Percentiles rank a stretch among this genome's conserved stretches.
Conservation (phyloP, 2,329 filamentous ascomycete species). For the Didymella arachidicola region DNA sequence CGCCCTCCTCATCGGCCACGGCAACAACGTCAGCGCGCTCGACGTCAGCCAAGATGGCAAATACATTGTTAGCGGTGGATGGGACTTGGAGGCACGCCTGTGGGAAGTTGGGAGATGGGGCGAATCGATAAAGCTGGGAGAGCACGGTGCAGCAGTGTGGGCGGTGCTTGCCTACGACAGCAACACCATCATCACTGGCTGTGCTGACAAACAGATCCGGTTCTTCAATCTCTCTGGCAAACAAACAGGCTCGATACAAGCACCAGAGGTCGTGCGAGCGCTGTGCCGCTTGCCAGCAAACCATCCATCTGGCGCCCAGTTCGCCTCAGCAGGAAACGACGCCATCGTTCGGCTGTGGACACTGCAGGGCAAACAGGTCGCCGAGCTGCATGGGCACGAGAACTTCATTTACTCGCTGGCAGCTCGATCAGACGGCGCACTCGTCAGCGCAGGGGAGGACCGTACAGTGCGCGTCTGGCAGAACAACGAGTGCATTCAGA, state of each 20-base stretch:
- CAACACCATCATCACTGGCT: slow-evolving; percentile 78
- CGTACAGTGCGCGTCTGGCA: slow-evolving; percentile 92
- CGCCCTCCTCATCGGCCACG: slow-evolving; percentile 84
- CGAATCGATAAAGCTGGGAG: slow-evolving; percentile 71
- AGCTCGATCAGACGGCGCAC: slow-evolving; percentile 79
- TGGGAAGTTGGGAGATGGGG: slow-evolving; percentile 92
- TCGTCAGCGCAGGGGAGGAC: slow-evolving; percentile 92
- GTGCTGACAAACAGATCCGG: slow-evolving; percentile 87
- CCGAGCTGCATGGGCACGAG: slow-evolving; percentile 84
- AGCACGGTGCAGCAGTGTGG: slow-evolving; percentile 87
- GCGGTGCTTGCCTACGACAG: slow-evolving; percentile 85
- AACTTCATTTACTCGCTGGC: slow-evolving; percentile 92
- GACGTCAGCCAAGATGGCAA: slow-evolving; percentile 76
- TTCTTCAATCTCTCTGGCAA: slow-evolving; percentile 75
- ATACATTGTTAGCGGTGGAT: slow-evolving; percentile 88
- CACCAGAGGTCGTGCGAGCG: slow-evolving; percentile 85
- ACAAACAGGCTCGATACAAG: slow-evolving; percentile 69
- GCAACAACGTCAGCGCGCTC: slow-evolving; percentile 85
- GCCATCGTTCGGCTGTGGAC: slow-evolving; percentile 89
- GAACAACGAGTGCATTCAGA: slow-evolving; percentile 83
- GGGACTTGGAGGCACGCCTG: slow-evolving; percentile 87
- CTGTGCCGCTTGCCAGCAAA: slow-evolving; percentile 78
- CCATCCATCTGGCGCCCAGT: slow-evolving; percentile 85
- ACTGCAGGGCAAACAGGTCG: slow-evolving; percentile 76
- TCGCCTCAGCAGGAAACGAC: slow-evolving; percentile 94